A percentile compares a stretch with the other conserved stretches of the same genome.
Evolutionary conservation across 2,329 filamentous ascomycete species (phyloP).

Genomic region (Ceratocystiopsis sp.): DNA sequence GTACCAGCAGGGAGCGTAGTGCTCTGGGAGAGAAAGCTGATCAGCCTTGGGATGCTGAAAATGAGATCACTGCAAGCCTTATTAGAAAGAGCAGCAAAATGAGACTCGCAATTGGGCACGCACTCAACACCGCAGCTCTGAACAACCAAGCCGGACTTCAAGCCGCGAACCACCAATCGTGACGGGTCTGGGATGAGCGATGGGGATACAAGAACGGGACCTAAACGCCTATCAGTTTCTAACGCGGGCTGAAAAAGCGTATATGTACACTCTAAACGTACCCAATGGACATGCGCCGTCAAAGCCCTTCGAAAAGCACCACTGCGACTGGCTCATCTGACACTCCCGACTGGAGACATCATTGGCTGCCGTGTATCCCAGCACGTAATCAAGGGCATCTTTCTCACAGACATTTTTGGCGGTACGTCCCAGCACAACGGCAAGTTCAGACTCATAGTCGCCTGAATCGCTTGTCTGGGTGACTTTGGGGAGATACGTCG

Average conservation of each 20-base stretch:
- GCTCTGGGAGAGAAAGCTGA: conserved; percentile 26
- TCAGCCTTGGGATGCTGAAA: conserved; percentile 28
- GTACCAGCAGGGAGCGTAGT: conserved; percentile 23
- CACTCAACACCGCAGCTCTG: conserved; percentile 6
- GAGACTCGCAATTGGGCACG: not conserved
- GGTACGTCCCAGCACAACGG: conserved; percentile 33
- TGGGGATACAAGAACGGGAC: conserved; percentile 31
- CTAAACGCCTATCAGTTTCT: too few species aligned
- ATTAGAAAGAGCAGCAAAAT: too few species aligned
- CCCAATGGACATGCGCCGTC: conserved; percentile 33
- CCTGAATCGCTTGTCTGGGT: conserved; percentile 34
- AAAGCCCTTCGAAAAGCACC: conserved; percentile 22
- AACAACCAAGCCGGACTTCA: conserved; percentile 23
- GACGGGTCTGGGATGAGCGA: conserved; percentile 23
- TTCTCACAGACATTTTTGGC: conserved; percentile 37
- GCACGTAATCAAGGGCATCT: conserved; percentile 31
- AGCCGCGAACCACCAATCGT: conserved; percentile 22
- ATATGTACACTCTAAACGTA: too few species aligned
- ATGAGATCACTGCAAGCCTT: conserved; percentile 28
- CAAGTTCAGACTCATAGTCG: conserved; percentile 44
- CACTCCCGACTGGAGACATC: conserved; percentile 20
- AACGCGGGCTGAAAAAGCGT: too few species aligned
- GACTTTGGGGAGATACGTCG: conserved; percentile 34
- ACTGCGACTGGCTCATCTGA: conserved; percentile 22
- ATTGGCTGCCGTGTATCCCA: conserved; percentile 23